Base-by-base conservation (phyloP, 805 yeast genomes). In the Yarrowia bubula region DNA sequence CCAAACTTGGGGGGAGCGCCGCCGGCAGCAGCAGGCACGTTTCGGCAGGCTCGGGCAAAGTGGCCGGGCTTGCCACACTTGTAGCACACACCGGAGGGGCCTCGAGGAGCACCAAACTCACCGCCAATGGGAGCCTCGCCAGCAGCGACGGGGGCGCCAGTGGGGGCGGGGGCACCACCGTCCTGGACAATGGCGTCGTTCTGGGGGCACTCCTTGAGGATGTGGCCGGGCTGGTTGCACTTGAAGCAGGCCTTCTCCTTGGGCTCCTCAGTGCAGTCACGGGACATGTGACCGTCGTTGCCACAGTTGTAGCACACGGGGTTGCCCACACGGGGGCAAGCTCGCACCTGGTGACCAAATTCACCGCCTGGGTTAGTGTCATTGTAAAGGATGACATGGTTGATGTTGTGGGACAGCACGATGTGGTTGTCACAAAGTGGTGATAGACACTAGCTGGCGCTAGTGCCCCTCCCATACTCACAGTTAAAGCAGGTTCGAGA, bases 1-100 rank as follows among this genome's bases (percentile, higher is more conserved):
- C 65, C 64, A 55, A 55, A 41, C 47, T 55, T 55, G 61, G 47
- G 44, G 35, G 58, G 58, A 37, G 58, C 58, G 15, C 65, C 55
- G 38, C 66, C 51, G 74, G 71, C 38, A 9, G 22, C 28, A 15
- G 41, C 72, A 79, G 81, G 74, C 70, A 81, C 79, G 68, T 83
- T 77, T 78, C 97, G 91, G 71, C 88, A 58, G 6, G 64, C 92
- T 78, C 86, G 89, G 66, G 96, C 89, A 74, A 91, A 86, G 81
- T 92, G 98, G 66, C 97, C 97, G 68, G 84, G 80, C 79, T 88
- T 87, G 72, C 97, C 96, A 80, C 97, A 92, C 69, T 92, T 89
- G 84, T 91, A 92, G 79, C 98, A 92, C 78, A 22, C 43, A 14
- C 90, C 90, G 67, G 84, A 84, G 66, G 61, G 63, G 33, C 42